Percentiles rank a stretch among this genome's conserved stretches.
Evolutionary conservation across 331 rosid species (phyloP).

Genomic region (Stylosanthes scabra): DNA sequence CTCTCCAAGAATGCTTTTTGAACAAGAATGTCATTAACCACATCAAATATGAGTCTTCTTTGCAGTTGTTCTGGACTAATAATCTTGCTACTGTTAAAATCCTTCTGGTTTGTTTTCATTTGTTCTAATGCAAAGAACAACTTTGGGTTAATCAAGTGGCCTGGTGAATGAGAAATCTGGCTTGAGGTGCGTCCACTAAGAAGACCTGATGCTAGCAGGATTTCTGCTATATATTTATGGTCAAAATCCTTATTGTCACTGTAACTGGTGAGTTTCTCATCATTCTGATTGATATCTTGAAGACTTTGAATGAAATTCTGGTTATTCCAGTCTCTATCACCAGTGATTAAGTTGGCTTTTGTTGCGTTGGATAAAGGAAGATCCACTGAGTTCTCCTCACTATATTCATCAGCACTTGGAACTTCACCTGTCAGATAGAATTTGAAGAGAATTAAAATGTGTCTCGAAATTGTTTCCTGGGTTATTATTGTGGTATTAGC

Average conservation of each 20-base stretch:
- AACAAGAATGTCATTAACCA: constrained; percentile 65
- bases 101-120: constrained; percentile 40
- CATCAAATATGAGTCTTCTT: constrained; percentile 78
- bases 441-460: constrained; percentile 30
- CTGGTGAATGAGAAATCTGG: constrained; percentile 50
- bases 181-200: constrained; percentile 50
- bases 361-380: constrained; percentile 40
- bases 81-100: constrained; percentile 25
- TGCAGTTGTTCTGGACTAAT: constrained; percentile 45
- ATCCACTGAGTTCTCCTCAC: constrained; percentile 45
- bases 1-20: constrained; percentile 50
- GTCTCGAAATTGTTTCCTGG: too few species aligned
- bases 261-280: constrained; percentile 44
- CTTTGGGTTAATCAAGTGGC: constrained; percentile 56
- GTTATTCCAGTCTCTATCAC: constrained; percentile 41
- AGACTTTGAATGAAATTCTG: constrained; percentile 47
- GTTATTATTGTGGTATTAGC: not conserved
- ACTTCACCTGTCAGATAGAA: constrained; percentile 58
- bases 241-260: constrained; percentile 59
- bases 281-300: constrained; percentile 40
- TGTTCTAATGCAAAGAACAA: constrained; percentile 75
- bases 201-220: constrained; percentile 70
- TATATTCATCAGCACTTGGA: constrained; percentile 45
- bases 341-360: constrained; percentile 33
- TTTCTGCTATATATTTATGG: constrained; percentile 71